Base-by-base conservation (phyloP, 768 basidiomycete species). In the Infundibulicybe gibba region DNA sequence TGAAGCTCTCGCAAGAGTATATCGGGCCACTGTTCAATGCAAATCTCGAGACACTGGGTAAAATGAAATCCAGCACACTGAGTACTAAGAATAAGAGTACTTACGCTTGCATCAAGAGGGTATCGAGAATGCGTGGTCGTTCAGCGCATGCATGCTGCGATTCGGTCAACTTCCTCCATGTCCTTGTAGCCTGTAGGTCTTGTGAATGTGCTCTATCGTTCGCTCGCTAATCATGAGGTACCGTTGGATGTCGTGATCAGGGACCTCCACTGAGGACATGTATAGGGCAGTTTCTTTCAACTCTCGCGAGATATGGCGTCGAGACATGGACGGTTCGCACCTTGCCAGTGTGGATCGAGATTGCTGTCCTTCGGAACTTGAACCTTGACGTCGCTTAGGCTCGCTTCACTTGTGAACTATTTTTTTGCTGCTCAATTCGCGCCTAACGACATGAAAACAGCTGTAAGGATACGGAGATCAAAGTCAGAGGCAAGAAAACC, bases 1-100 rank as follows among this genome's bases (percentile, higher is more conserved):
- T 51, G 51, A n/a, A 59, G 37, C 39, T 59, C 53, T 19, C 45
- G 35, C 15, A 58, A 49, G 30, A 44, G 50, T 13, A 58, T 39
- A 44, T 58, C 52, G 14, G 50, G 53, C 38, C 43, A 44, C 6
- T 37, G 15, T 25, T 56, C 50, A 19, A 56, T 42, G 30, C 15
- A 33, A 32, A 45, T 47, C 32, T 49, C 35, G 33, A 56, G 46
- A 40, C 41, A 56, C 55, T 56, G 11, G 25, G 32, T 32, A 16
- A 42, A 19, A 42, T 42, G 16, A 19, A 25, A 25, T 25, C 17
- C 17, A n/a, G n/a, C n/a, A n/a, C n/a, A n/a, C n/a, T 14, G 30
- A 19, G 41, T 17, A 42, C 16, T n/a, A n/a, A 42, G 25, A 8
- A 19, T n/a, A 16, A 25, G 25, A 9, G 4, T 8, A 42, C 41